Evolutionary conservation across 495 filamentous ascomycete genomes (phyloP), one percentile per base, ranked within the genome.

Genomic region (Penicillium roqueforti): DNA sequence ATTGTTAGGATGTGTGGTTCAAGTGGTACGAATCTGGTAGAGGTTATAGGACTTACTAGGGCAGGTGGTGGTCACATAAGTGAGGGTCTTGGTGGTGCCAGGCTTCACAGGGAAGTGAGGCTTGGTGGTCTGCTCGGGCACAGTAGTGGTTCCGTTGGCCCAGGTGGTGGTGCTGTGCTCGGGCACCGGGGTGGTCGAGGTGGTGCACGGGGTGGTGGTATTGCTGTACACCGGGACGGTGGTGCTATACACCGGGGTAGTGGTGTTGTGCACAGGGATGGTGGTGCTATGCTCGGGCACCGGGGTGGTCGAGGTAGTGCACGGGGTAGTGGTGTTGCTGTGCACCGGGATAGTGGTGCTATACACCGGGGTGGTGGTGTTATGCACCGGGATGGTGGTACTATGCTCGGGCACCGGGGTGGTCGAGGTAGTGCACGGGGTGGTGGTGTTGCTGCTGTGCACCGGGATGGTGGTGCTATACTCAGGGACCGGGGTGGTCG

Each of bases 31-130:
- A 4, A 4, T 31, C 9, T 19, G 4, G 10, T n/a, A 31, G 14
- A 43, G 9, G 23, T 8, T 13, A 18, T 23, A 48, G 9, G 49
- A 39, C 70, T 55, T 65, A 73, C 70, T 68, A 55, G 71, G 69
- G 65, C 63, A 69, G 38, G 54, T 59, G 47, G 71, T 74, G 52
- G 71, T 74, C 53, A 65, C 65, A 43, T 48, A 57, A 23, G 69
- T 72, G 51, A 66, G 63, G 19, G 64, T 70, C 65, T 65, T 67
- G 48, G 70, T 72, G 39, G 59, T 59, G 29, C 31, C 42, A 43
- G 67, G 56, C 22, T 57, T 60, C 32, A 55, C 45, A 14, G 62
- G 49, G 22, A 55, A 59, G 53, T 54, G 44, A 18, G 47, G 46
- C 49, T 54, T 52, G 22, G 41, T 55, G 22, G 29, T 9, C 32